These are phyloP conservation scores for Candida morakotiae DNA, from an alignment of 805 yeast species.

Conservation along the genomic window DNA sequence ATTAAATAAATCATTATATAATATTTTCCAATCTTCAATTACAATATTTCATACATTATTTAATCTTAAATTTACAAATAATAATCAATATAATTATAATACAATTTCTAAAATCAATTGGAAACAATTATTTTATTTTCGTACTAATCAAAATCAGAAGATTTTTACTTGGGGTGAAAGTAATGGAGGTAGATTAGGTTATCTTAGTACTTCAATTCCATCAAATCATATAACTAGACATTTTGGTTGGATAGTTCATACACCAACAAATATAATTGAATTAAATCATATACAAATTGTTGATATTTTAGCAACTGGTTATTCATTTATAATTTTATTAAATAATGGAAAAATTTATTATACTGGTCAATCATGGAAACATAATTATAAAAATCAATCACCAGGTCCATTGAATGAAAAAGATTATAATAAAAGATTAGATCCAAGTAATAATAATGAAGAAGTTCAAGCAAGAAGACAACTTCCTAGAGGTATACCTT, in stretches of 20 bases:
- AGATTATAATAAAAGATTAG: slow-evolving; percentile 13
- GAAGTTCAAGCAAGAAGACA: slow-evolving; percentile 5
- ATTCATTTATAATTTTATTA: slow-evolving; percentile 55
- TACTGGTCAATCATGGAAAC: slow-evolving; percentile 41
- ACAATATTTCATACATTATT: slow-evolving; percentile 24
- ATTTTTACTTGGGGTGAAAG: slow-evolving; percentile 51
- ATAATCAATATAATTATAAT: slow-evolving; percentile 40
- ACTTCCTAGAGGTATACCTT: slow-evolving; percentile 2
- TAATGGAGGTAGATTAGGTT: slow-evolving; percentile 46
- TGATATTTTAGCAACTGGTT: slow-evolving; percentile 63
- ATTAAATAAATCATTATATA: slow-evolving; percentile 35
- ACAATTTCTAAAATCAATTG: slow-evolving; percentile 39
- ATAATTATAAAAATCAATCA: slow-evolving; percentile 8
- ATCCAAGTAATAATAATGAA: background rate
- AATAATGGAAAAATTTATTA: slow-evolving; percentile 51
- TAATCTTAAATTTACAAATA: slow-evolving; percentile 39
- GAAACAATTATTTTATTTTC: slow-evolving; percentile 42
- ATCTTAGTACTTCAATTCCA: slow-evolving; percentile 23
- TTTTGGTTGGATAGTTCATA: slow-evolving; percentile 25
- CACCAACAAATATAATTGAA: slow-evolving; percentile 34
- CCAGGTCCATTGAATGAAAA: slow-evolving; percentile 24
- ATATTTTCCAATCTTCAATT: slow-evolving; percentile 27
- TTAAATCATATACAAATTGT: slow-evolving; percentile 32
- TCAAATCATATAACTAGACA: slow-evolving; percentile 13
- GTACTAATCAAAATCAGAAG: slow-evolving; percentile 30